Conservation (phyloP, 164 flowering plant species). For the Hamamelis virginiana region DNA sequence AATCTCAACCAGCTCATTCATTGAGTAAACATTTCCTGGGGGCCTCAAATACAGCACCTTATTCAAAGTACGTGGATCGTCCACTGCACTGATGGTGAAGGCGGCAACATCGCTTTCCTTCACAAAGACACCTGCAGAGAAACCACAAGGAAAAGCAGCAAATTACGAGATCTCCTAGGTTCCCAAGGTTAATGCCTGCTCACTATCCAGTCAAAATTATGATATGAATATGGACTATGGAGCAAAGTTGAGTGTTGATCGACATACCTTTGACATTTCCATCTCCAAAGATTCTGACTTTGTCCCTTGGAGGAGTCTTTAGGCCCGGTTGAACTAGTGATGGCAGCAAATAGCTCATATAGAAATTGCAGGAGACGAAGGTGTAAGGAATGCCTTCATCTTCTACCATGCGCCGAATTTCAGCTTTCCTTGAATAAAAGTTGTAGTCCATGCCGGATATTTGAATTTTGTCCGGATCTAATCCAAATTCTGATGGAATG, state of each 20-base stretch:
- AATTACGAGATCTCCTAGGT: neutral
- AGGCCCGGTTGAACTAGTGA: conserved; percentile 73
- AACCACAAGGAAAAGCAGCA: conserved; percentile 4
- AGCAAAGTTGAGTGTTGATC: neutral
- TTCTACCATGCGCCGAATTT: conserved; percentile 65
- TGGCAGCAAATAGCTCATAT: conserved; percentile 68
- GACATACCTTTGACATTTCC: conserved; percentile 73
- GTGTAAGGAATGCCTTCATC: conserved; percentile 75
- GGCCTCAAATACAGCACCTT: conserved; percentile 74
- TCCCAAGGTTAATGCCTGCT: neutral
- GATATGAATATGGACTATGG: too few species aligned
- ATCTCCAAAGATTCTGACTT: conserved; percentile 66
- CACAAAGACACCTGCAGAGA: conserved; percentile 63
- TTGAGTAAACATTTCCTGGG: conserved; percentile 72
- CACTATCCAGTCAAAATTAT: neutral
- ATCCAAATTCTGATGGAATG: conserved; percentile 87
- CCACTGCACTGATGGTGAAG: conserved; percentile 71
- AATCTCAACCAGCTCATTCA: conserved; percentile 74
- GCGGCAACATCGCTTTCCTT: conserved; percentile 73
- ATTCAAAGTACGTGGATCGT: conserved; percentile 76
- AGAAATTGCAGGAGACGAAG: conserved; percentile 67
- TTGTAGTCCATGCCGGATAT: conserved; percentile 41
- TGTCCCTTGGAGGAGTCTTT: conserved; percentile 69
- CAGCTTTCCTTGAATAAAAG: conserved; percentile 64
- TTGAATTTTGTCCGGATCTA: conserved; percentile 65